Percentiles rank a stretch among this genome's conserved stretches.
phyloP scores from a whole-genome alignment of 495 filamentous ascomycete species.

The Penicillium antarcticum region DNA sequence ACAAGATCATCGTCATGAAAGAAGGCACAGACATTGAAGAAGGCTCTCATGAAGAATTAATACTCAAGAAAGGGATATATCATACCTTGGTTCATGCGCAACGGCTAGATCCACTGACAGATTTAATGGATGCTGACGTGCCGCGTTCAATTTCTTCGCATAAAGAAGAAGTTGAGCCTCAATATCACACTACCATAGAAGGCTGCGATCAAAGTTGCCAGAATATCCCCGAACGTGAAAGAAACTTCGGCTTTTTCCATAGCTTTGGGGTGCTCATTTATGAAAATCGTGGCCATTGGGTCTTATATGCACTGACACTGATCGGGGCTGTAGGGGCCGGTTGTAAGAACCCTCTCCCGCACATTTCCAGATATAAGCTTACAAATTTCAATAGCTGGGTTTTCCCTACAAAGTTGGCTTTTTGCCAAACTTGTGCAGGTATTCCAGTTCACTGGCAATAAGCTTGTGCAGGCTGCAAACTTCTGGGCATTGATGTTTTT shows the following conservation, averaged over 20 bases:
- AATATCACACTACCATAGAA: slow-evolving; percentile 6
- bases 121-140: too few relatives aligned
- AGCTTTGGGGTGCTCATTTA: neutral
- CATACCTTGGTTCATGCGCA: slow-evolving; percentile 37
- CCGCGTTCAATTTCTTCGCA: too few relatives aligned
- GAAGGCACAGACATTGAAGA: slow-evolving; percentile 46
- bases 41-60: slow-evolving; percentile 45
- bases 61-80: slow-evolving; percentile 44
- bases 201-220: neutral
- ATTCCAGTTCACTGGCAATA: slow-evolving; percentile 32
- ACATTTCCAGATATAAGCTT: neutral
- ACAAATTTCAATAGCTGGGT: neutral
- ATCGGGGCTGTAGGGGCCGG: slow-evolving; percentile 34
- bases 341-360: neutral
- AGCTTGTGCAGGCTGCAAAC: slow-evolving; percentile 33
- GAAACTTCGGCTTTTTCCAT: neutral
- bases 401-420: slow-evolving; percentile 33
- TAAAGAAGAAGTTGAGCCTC: slow-evolving; percentile 39
- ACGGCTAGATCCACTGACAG: slow-evolving; percentile 12
- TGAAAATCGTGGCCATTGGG: slow-evolving; percentile 25
- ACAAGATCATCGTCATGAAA: slow-evolving; percentile 51
- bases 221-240: too few relatives aligned
- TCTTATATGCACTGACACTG: slow-evolving; percentile 44
- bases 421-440: slow-evolving; percentile 31
- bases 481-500: slow-evolving; percentile 71